Percentiles rank a stretch among this genome's conserved stretches.
Evolutionary conservation across 2,329 filamentous ascomycete genomes (phyloP).

Genomic region (Pseudocercospora fijiensis): DNA sequence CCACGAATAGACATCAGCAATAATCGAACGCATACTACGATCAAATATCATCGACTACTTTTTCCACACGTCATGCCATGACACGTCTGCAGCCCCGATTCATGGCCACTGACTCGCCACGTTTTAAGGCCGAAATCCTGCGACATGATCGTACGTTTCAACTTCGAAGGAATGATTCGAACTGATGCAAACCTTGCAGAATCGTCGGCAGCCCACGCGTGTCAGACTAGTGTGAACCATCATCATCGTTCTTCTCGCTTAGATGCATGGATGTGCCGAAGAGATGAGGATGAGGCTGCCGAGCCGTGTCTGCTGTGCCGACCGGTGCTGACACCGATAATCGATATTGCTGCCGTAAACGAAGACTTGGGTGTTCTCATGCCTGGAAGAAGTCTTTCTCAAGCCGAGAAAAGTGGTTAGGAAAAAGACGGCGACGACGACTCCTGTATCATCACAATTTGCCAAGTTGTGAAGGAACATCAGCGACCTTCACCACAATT

Average conservation of each 20-base stretch:
- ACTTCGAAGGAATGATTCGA: no score
- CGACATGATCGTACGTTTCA: background rate
- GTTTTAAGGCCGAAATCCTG: background rate
- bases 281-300: no score
- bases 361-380: background rate
- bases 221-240: background rate
- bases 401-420: background rate
- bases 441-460: slow-evolving; percentile 29
- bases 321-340: no score
- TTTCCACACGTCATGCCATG: background rate
- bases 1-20: no score
- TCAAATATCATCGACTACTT: no score
- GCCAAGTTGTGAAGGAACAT: slow-evolving; percentile 23
- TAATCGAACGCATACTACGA: no score
- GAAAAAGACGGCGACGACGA: background rate
- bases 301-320: background rate
- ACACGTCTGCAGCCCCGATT: background rate
- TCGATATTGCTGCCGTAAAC: background rate
- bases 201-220: background rate
- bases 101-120: background rate
- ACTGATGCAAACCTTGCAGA: background rate
- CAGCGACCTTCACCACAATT: slow-evolving; percentile 51
- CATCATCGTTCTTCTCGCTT: background rate
- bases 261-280: background rate
- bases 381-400: no score